These are phyloP conservation scores for Verticillium alfalfae DNA, from an alignment of 2,329 filamentous ascomycete species.

Conservation along the genomic window DNA sequence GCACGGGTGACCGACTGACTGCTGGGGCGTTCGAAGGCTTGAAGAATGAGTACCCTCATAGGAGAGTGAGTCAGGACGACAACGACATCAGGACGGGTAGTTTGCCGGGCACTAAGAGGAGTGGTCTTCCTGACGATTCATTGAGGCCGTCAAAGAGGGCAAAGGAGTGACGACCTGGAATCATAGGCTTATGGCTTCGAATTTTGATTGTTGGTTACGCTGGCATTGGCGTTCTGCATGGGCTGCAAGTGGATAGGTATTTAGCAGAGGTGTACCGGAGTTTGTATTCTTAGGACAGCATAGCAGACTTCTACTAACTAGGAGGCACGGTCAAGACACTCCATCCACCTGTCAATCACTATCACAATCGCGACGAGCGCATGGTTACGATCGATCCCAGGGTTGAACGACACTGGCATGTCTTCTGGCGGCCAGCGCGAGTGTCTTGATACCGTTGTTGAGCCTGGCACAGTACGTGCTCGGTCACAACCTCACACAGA, in stretches of 20 bases:
- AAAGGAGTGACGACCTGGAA: conserved; percentile 40
- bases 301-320: too few species aligned
- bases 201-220: not conserved
- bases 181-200: not conserved
- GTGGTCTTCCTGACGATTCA: conserved; percentile 75
- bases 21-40: conserved; percentile 88
- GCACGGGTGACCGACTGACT: conserved; percentile 64
- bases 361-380: too few species aligned
- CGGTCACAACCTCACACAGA: not conserved
- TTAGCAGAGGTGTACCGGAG: too few species aligned
- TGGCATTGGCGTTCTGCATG: not conserved
- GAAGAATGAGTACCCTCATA: conserved; percentile 81
- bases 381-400: too few species aligned
- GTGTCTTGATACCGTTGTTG: too few species aligned
- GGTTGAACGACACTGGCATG: too few species aligned
- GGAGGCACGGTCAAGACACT: too few species aligned
- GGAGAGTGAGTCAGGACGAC: conserved; percentile 88
- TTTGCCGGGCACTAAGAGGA: conserved; percentile 85
- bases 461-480: too few species aligned
- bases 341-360: too few species aligned
- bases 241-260: too few species aligned
- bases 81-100: conserved; percentile 92
- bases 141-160: conserved; percentile 59
- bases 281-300: too few species aligned
- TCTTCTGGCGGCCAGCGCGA: too few species aligned